A percentile compares a stretch with the other conserved stretches of the same genome.
Conservation (phyloP, 1,139 yeast genomes). For the Yamadazyma aaseri region DNA sequence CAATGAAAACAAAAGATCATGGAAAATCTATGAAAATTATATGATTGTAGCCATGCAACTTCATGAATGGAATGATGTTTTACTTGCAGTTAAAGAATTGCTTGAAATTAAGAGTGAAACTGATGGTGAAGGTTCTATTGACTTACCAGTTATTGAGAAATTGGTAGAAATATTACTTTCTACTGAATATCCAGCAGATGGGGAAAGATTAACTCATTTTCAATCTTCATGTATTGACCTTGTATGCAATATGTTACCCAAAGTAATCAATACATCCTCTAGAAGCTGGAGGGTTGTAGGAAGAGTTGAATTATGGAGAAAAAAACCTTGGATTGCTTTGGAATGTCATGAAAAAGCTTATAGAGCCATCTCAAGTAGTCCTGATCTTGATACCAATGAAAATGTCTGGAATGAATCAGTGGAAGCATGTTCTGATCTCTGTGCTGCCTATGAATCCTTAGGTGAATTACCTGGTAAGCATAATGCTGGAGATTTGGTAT, state of each 20-base stretch:
- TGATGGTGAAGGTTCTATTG: constrained; percentile 67
- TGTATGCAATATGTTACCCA: constrained; percentile 63
- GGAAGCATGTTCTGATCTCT: constrained; percentile 73
- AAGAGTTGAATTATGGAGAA: constrained; percentile 83
- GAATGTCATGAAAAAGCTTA: constrained; percentile 87
- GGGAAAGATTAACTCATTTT: constrained; percentile 48
- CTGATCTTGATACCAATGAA: constrained; percentile 65
- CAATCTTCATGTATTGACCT: constrained; percentile 71
- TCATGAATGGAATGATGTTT: constrained; percentile 83
- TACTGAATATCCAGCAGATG: constrained; percentile 48
- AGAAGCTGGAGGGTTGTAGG: constrained; percentile 84
- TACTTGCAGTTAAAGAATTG: constrained; percentile 66
- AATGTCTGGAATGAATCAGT: constrained; percentile 76
- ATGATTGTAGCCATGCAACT: constrained; percentile 78
- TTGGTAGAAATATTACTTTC: constrained; percentile 64
- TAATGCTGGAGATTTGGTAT: constrained; percentile 80
- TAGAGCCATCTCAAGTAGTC: constrained; percentile 64
- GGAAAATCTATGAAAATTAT: constrained; percentile 92
- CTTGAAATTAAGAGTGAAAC: constrained; percentile 47
- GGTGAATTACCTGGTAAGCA: constrained; percentile 87
- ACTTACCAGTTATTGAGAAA: constrained; percentile 73
- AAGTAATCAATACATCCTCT: constrained; percentile 66
- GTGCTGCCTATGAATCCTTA: constrained; percentile 82
- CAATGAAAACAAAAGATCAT: constrained; percentile 64
- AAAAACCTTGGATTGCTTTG: constrained; percentile 82